Base-by-base conservation (phyloP, 305 asterid genomes). In the Lippia alba region DNA sequence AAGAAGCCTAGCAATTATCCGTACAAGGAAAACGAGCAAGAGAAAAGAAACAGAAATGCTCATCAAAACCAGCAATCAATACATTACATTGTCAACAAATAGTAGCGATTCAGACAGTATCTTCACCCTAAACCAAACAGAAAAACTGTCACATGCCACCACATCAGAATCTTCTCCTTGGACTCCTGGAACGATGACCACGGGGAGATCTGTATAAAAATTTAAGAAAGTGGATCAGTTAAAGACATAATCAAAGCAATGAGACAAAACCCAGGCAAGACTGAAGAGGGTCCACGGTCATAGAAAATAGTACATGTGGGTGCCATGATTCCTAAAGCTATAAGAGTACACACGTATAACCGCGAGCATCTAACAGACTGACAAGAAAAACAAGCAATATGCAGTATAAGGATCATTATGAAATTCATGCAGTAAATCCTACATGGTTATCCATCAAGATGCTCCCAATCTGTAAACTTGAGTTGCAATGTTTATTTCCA, bases 141-240 rank as follows among this genome's bases (percentile, higher is more conserved):
- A 58, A 39, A 62, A 36, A 41, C 62, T 32, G 56, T 59, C 74
- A 58, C 55, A 63, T 39, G 54, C 50, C 39, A 30, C 34, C 63
- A 14, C 46, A 66, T 83, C 78, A 92, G 78, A 78, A 85, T 78
- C 98, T 89, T 81, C 92, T 86, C 81, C 97, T 85, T 7, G 98
- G 98, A 80, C 97, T 93, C 84, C 98, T 84, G 65, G 98, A 93
- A 36, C 97, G 97, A 70, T 81, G 96, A 67, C 85, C 86, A 6
- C 89, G 94, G 15, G 98, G 98, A 17, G 96, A 91, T 77, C 98
- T 91, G 89, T 78, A 79, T 12, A 68, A 19, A 56, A 71, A 33
- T 30, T 64, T 3, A 30, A 2, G n/a, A 40, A 40, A 60, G n/a
- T 4, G n/a, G 24, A 17, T 4, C 12, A 50, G 46, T 1, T 1